These are phyloP conservation scores for Leucaena leucocephala DNA, from an alignment of 306 rosid genomes.

Conservation along the genomic window DNA sequence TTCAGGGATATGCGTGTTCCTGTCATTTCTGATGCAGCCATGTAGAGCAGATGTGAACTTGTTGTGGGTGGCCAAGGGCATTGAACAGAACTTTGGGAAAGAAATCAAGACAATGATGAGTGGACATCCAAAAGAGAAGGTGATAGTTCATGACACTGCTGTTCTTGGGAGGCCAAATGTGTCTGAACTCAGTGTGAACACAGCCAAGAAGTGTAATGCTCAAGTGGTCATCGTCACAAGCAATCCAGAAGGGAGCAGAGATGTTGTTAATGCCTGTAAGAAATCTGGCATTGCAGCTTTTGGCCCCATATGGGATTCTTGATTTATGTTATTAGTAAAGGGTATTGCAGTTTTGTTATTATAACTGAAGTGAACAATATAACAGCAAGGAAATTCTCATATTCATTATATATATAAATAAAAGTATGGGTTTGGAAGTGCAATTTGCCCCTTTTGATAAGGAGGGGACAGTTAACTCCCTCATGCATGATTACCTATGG, in stretches of 20 bases:
- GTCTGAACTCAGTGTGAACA: constrained; percentile 40
- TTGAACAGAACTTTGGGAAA: constrained; percentile 54
- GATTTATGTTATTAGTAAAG: neutral
- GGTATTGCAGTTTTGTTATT: no score
- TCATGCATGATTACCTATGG: no score
- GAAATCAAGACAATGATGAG: constrained; percentile 47
- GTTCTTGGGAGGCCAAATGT: constrained; percentile 54
- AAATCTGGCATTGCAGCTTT: constrained; percentile 52
- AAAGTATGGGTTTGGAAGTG: no score
- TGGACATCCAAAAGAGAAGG: constrained; percentile 45
- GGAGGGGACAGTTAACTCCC: no score
- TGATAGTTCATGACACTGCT: constrained; percentile 51
- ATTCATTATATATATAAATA: no score
- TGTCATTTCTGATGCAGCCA: constrained; percentile 54
- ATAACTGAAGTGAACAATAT: no score
- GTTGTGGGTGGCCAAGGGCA: constrained; percentile 64
- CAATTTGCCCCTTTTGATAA: no score
- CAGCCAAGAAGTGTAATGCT: constrained; percentile 46
- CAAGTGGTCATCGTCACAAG: constrained; percentile 62
- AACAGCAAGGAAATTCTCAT: no score
- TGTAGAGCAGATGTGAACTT: constrained; percentile 45
- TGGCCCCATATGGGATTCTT: constrained; percentile 68
- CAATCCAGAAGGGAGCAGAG: constrained; percentile 64
- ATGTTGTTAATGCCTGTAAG: constrained; percentile 55
- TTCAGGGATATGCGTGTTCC: constrained; percentile 58